Conservation (phyloP, 306 rosid genomes). For the Prinsepia uniflora region DNA sequence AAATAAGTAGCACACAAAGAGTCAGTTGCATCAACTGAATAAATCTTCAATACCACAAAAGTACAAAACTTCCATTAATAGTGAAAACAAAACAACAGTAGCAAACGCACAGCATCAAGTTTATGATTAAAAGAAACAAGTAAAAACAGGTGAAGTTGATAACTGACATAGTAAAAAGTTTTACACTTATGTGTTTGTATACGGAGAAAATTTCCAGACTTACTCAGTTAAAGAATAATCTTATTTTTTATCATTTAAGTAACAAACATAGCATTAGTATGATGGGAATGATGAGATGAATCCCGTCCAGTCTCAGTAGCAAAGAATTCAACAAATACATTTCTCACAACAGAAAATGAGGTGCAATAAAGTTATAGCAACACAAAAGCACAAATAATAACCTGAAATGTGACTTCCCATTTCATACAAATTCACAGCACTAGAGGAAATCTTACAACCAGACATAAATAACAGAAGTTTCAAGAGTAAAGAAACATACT, state of each 20-base stretch:
- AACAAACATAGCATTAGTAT: background rate
- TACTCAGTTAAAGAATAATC: background rate
- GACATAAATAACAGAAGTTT: constrained; percentile 14
- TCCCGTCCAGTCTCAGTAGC: background rate
- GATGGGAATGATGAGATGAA: background rate
- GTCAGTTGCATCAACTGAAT: constrained; percentile 26
- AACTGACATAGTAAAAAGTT: background rate
- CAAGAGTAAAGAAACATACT: constrained; percentile 61
- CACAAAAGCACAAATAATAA: background rate
- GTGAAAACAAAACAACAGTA: constrained; percentile 8
- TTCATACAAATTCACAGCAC: background rate
- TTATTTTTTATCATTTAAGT: background rate
- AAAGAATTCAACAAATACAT: background rate
- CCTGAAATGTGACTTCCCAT: background rate
- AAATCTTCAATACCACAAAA: background rate
- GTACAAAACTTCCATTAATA: constrained; percentile 13
- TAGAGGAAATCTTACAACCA: background rate
- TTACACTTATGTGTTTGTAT: background rate
- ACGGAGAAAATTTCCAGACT: background rate
- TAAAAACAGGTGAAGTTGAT: background rate
- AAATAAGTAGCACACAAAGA: constrained; percentile 29
- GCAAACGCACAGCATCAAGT: background rate
- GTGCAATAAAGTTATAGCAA: background rate
- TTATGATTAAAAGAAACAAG: background rate
- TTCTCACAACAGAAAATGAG: background rate